Evolutionary conservation across 2,329 filamentous ascomycete species (phyloP).

Genomic region (Helotiales sp.): DNA sequence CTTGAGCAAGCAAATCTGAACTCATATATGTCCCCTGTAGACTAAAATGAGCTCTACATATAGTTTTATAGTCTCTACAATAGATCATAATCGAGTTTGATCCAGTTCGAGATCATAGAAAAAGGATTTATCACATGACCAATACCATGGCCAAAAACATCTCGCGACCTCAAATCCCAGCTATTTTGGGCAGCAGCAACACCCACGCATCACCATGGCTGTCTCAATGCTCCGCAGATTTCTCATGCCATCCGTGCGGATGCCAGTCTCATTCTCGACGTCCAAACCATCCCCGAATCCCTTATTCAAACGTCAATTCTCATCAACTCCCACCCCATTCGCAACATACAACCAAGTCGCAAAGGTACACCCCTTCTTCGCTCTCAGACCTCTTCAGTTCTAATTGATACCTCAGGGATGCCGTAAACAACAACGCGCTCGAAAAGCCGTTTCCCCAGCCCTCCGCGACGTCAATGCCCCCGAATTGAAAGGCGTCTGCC

Average conservation of each 20-base stretch:
- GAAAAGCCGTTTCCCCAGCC: conserved; percentile 86
- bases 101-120: background rate
- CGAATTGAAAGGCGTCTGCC: conserved; percentile 90
- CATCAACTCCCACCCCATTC: conserved; percentile 29
- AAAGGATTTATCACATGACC: conserved; percentile 1
- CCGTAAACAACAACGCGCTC: conserved; percentile 74
- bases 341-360: conserved; percentile 35
- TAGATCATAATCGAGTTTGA: background rate
- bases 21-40: no score
- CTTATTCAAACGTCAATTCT: conserved; percentile 28
- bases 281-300: conserved; percentile 4
- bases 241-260: conserved; percentile 26
- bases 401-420: conserved; percentile 52
- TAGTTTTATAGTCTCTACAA: no score
- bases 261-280: conserved; percentile 13
- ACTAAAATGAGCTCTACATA: no score
- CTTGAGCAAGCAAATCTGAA: no score
- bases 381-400: background rate
- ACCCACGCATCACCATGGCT: conserved; percentile 21
- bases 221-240: conserved; percentile 28
- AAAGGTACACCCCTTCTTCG: conserved; percentile 20
- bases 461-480: conserved; percentile 69
- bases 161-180: background rate
- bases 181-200: background rate
- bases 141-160: background rate